These are phyloP conservation scores for Rhizopogon roseolus DNA, from an alignment of 768 basidiomycete species.

Conservation along the genomic window DNA sequence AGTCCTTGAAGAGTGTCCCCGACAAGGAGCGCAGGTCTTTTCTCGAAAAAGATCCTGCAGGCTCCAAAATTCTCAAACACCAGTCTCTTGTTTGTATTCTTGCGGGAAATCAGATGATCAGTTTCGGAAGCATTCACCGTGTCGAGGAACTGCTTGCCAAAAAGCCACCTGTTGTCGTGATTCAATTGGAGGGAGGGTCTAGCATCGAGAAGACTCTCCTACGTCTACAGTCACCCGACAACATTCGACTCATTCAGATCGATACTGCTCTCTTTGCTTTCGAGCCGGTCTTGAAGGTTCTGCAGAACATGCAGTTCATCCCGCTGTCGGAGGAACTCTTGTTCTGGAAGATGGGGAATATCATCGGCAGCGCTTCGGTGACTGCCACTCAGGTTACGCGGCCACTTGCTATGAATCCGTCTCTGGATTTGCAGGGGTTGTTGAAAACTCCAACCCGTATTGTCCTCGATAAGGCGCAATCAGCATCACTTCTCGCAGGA, in stretches of 20 bases:
- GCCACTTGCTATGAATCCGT: conserved; percentile 25
- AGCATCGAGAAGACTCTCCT: conserved; percentile 35
- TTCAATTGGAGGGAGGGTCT: conserved; percentile 46
- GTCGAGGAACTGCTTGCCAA: conserved; percentile 48
- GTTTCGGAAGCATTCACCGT: conserved; percentile 49
- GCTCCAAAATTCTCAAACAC: conserved; percentile 41
- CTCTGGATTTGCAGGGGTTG: conserved; percentile 35
- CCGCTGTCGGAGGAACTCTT: conserved; percentile 49
- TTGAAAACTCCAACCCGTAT: conserved; percentile 36
- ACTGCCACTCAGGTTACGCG: conserved; percentile 19
- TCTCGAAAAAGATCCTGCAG: conserved; percentile 30
- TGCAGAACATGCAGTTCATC: conserved; percentile 42
- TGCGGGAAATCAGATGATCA: conserved; percentile 41
- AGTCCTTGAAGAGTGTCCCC: conserved; percentile 27
- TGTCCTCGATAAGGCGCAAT: conserved; percentile 47
- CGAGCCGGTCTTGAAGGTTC: conserved; percentile 53
- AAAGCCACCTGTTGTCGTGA: conserved; percentile 44
- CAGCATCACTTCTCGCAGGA: conserved; percentile 39
- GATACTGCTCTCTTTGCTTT: conserved; percentile 61
- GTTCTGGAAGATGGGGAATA: conserved; percentile 39
- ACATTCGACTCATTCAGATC: conserved; percentile 48
- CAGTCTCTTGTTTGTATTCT: conserved; percentile 52
- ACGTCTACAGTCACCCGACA: conserved; percentile 29
- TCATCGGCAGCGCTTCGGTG: conserved; percentile 7
- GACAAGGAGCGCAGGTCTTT: conserved; percentile 34